These are phyloP conservation scores for Talaromyces islandicus DNA, from an alignment of 2,329 filamentous ascomycete species.

Conservation along the genomic window DNA sequence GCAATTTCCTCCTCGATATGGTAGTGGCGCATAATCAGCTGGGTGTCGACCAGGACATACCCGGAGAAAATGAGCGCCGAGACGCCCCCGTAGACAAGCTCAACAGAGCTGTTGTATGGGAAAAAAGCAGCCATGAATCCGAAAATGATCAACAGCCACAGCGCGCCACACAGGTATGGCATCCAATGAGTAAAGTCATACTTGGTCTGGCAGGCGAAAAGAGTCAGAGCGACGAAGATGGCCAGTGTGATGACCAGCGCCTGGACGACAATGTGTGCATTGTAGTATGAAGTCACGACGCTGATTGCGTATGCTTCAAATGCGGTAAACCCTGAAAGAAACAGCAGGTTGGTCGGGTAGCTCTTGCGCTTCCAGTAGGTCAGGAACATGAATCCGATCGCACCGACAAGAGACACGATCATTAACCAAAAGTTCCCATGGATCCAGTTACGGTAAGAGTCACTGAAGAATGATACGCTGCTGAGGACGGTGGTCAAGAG, in stretches of 20 bases:
- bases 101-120: constrained; percentile 71
- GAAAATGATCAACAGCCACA: constrained; percentile 89
- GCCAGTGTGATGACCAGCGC: constrained; percentile 77
- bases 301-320: constrained; percentile 91
- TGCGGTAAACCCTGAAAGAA: constrained; percentile 82
- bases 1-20: constrained; percentile 98
- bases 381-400: constrained; percentile 76
- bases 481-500: constrained; percentile 76
- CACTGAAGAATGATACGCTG: constrained; percentile 78
- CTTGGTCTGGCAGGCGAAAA: constrained; percentile 94
- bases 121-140: constrained; percentile 91
- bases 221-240: constrained; percentile 58
- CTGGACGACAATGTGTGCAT: constrained; percentile 76
- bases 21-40: constrained; percentile 90
- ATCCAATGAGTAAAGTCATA: constrained; percentile 98
- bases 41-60: constrained; percentile 94
- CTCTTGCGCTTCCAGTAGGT: constrained; percentile 96
- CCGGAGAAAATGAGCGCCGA: constrained; percentile 84
- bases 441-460: constrained; percentile 77
- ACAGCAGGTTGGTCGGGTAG: constrained; percentile 89
- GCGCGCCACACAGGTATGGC: constrained; percentile 83
- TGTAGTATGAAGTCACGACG: constrained; percentile 87
- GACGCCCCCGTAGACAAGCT: constrained; percentile 77
- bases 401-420: constrained; percentile 77
- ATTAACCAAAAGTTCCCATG: constrained; percentile 77